Conservation (phyloP, 139 green algal species). For the Nannochloris sp. region DNA sequence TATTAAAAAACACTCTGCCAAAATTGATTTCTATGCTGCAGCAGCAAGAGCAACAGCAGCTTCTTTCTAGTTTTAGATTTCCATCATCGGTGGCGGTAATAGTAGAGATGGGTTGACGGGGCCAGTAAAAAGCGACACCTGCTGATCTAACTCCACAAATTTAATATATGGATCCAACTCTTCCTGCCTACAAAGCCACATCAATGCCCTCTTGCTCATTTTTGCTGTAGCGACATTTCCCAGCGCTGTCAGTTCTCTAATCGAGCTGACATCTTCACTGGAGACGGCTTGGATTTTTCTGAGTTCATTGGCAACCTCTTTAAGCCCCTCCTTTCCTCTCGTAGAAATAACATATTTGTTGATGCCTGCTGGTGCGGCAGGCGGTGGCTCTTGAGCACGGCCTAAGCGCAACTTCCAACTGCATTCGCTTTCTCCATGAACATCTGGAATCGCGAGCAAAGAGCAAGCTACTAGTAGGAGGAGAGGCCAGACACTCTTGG, state of each 20-base stretch:
- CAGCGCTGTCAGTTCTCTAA: neutral
- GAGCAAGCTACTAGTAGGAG: too few species aligned
- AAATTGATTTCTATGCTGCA: too few species aligned
- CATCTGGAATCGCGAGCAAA: too few species aligned
- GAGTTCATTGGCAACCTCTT: neutral
- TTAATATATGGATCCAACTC: neutral
- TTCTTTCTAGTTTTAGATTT: too few species aligned
- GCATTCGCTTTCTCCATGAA: too few species aligned
- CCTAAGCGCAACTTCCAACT: neutral
- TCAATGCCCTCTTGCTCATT: neutral
- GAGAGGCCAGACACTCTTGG: too few species aligned
- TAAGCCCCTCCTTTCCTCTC: neutral
- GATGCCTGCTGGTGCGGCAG: neutral
- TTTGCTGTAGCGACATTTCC: neutral
- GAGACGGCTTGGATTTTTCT: neutral
- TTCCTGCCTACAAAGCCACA: neutral
- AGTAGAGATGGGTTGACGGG: too few species aligned
- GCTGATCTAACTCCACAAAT: constrained; percentile 2
- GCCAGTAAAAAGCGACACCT: neutral
- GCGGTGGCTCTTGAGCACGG: neutral
- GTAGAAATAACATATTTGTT: neutral
- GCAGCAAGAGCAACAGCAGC: too few species aligned
- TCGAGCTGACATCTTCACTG: neutral
- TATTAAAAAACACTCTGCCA: too few species aligned
- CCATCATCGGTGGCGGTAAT: too few species aligned